These are phyloP conservation scores for Eimeria tenella DNA, from an alignment of 169 alveolate species.

Conservation along the genomic window DNA sequence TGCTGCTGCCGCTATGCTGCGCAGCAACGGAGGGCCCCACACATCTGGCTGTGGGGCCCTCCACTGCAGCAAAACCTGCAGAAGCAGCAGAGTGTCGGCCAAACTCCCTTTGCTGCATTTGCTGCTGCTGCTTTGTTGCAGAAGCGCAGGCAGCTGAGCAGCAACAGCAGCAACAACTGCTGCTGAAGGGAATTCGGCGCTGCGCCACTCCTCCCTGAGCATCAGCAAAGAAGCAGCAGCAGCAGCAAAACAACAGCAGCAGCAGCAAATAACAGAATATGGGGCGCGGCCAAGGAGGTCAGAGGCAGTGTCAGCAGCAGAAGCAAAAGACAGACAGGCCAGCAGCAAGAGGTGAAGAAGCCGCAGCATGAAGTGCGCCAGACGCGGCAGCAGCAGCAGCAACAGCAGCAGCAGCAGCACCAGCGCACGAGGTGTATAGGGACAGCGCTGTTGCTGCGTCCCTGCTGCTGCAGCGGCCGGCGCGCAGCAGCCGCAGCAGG, in stretches of 20 bases:
- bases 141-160: neutral
- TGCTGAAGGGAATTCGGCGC: neutral
- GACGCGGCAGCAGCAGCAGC: neutral
- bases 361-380: neutral
- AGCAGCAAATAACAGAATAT: neutral
- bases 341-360: neutral
- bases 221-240: neutral
- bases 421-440: slow-evolving; percentile 7
- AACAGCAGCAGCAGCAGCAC: slow-evolving; percentile 20
- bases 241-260: neutral
- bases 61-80: neutral
- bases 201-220: neutral
- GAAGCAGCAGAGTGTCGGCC: neutral
- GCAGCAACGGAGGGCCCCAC: slow-evolving; percentile 22
- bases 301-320: neutral
- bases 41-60: slow-evolving; percentile 1
- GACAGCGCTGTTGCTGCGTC: slow-evolving; percentile 15
- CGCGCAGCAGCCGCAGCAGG: slow-evolving; percentile 4
- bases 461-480: slow-evolving; percentile 9
- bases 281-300: neutral
- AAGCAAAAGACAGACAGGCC: neutral
- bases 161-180: slow-evolving; percentile 34
- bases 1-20: neutral
- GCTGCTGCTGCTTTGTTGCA: slow-evolving; percentile 15
- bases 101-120: neutral